These are phyloP conservation scores for Stentor roeselii DNA, from an alignment of 73 alveolate species.

Conservation along the genomic window DNA sequence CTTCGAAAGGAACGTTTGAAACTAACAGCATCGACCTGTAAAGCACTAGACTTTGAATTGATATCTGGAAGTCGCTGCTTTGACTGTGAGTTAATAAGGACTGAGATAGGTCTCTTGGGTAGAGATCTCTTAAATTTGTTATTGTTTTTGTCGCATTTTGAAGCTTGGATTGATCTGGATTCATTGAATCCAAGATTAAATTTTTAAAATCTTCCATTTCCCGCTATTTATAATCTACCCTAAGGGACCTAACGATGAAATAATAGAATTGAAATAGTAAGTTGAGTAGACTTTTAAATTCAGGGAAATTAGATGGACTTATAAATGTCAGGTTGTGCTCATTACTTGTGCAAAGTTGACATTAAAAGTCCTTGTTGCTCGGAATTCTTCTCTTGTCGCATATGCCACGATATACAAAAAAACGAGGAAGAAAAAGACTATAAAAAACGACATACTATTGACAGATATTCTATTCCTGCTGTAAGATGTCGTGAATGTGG, in stretches of 20 bases:
- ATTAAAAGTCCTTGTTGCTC: slow-evolving; percentile 62
- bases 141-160: not conserved
- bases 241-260: too few species aligned
- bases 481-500: slow-evolving; percentile 59
- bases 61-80: not conserved
- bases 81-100: not conserved
- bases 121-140: not conserved
- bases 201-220: not conserved
- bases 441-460: slow-evolving; percentile 59
- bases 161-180: not conserved
- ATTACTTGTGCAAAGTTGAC: slow-evolving; percentile 63
- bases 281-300: not conserved
- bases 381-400: slow-evolving; percentile 71
- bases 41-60: not conserved
- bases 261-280: too few species aligned
- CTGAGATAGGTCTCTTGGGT: not conserved
- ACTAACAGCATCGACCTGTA: not conserved
- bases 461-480: slow-evolving; percentile 49
- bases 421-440: slow-evolving; percentile 49
- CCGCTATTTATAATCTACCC: not conserved
- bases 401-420: slow-evolving; percentile 78
- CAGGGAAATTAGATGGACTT: not conserved
- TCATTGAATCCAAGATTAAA: too few species aligned
- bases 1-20: not conserved
- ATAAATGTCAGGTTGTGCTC: slow-evolving; percentile 44